Evolutionary conservation across 495 filamentous ascomycete species (phyloP), one percentile per base, ranked within the genome.

Genomic region (Penicillium atrosanguineum): DNA sequence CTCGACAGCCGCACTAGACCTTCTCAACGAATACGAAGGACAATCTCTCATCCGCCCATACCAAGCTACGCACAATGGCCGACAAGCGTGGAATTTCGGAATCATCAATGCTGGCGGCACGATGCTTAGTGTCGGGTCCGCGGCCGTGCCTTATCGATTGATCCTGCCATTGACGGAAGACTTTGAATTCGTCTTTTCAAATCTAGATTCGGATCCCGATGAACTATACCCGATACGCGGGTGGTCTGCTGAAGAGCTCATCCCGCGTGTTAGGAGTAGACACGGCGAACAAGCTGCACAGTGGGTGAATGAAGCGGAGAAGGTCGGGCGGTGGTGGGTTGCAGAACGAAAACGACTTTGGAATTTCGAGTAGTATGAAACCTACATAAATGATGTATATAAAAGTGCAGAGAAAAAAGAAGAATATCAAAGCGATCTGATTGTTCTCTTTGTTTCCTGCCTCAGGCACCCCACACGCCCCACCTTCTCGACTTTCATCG

Each of bases 71-170:
- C n/a, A 59, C 21, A 47, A 59, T 11, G 47, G 49, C 18, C 51
- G 53, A 29, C 61, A 61, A 48, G 57, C 65, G 19, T 77, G 72
- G 72, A 70, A 74, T 20, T 72, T 77, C 53, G 64, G 64, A 23
- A 69, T 70, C 39, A 67, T 77, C 41, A 76, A 75, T 42, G 65
- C 74, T 0, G 74, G 74, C 1, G 70, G 74, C 12, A 61, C 69
- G 4, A 56, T 65, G 59, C 38, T 76, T 4, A 61, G 64, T 31
- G 55, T 74, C 21, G 65, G 69, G 15, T 68, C 69, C 8, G 69
- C 74, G 7, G 46, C 60, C 3, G 44, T 64, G 7, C 72, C 65
- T 0, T 67, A 60, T 49, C 65, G 74, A 9, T 59, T 77, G 0
- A 66, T 76, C 31, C 28, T 76, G 7, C 74, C 74, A 0, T 57